phyloP scores from a whole-genome alignment of 148 eudicot species.

The Silene conica region DNA sequence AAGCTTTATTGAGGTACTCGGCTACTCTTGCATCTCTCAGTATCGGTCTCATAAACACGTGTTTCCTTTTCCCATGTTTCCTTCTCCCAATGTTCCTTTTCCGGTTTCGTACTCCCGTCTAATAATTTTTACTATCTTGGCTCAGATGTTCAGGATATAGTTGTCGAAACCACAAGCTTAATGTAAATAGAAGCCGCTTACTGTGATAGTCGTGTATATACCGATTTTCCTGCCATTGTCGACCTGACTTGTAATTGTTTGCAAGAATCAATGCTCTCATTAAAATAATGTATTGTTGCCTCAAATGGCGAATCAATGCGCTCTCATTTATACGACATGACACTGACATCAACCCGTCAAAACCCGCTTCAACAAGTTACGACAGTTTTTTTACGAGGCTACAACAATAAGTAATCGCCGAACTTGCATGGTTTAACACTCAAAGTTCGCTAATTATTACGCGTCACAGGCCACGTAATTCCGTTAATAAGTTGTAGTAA shows the following conservation, averaged over 20 bases:
- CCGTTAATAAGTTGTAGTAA: too few relatives aligned
- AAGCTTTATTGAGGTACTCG: conserved; percentile 52
- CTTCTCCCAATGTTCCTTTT: too few relatives aligned
- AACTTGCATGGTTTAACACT: too few relatives aligned
- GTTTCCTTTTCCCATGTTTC: not conserved
- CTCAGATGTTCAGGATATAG: not conserved
- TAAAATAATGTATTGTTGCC: too few relatives aligned
- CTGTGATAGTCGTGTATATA: conserved; percentile 17
- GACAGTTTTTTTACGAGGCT: too few relatives aligned
- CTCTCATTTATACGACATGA: not conserved
- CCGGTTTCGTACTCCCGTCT: not conserved
- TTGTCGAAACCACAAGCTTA: conserved; percentile 5
- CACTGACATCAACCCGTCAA: too few relatives aligned
- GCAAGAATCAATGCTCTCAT: not conserved
- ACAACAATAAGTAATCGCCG: too few relatives aligned
- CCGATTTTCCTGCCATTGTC: conserved; percentile 2
- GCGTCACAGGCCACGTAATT: too few relatives aligned
- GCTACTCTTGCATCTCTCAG: not conserved
- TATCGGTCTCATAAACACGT: not conserved
- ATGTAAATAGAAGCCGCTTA: not conserved
- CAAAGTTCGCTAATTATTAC: too few relatives aligned
- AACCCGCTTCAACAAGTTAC: too few relatives aligned
- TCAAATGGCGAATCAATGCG: not conserved
- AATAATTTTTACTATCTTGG: not conserved
- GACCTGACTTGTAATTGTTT: not conserved